Base-by-base conservation (phyloP, 2,329 filamentous ascomycete species). In the Colletotrichum destructivum region DNA sequence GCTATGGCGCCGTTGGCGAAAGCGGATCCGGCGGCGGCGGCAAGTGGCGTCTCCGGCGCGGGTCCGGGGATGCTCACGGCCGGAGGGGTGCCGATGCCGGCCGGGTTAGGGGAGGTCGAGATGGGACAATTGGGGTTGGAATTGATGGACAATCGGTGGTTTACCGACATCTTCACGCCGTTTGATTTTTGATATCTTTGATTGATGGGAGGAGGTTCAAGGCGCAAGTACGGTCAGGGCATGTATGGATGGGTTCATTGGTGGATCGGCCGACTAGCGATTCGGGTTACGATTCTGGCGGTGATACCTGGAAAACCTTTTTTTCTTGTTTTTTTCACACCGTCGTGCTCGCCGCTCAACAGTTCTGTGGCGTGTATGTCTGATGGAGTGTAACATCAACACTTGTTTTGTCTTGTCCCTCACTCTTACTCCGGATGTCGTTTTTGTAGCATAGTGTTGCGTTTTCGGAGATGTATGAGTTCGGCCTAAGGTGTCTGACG, bases 1-100 rank as follows among this genome's bases (percentile, higher is more conserved):
- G 74, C 76, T 16, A 61, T 84, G 51, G 75, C 77, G 2, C 69
- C 69, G 47, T 57, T 67, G 11, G 56, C 35, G 2, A 59, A 40
- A 18, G 46, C 54, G 4, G 57, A 61, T 35, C 13, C 69, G 31
- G 6, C 49, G 5, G 40, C 13, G 13, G 26, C 46, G n/a, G 51
- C 31, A 2, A 21, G 35, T 1, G 71, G 63, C 13, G 49, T n/a
- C 57, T n/a, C 46, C 57, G 31, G 23, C 47, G 21, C 23, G 26
- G 59, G 31, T 12, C 52, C 52, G 52, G 52, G 9, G n/a, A 23
- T 49, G n/a, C 60, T 47, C 1, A 52, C 16, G n/a, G 31, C 31
- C 26, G 49, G 31, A n/a, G 35, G 38, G 16, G 31, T 31, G 31
- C 4, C 9, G 47, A 40, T n/a, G 42, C 23, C 18, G 7, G 6